Evolutionary conservation across 176 grass and related monocot genomes (phyloP).

Genomic region (Eremochloa ophiuroides): DNA sequence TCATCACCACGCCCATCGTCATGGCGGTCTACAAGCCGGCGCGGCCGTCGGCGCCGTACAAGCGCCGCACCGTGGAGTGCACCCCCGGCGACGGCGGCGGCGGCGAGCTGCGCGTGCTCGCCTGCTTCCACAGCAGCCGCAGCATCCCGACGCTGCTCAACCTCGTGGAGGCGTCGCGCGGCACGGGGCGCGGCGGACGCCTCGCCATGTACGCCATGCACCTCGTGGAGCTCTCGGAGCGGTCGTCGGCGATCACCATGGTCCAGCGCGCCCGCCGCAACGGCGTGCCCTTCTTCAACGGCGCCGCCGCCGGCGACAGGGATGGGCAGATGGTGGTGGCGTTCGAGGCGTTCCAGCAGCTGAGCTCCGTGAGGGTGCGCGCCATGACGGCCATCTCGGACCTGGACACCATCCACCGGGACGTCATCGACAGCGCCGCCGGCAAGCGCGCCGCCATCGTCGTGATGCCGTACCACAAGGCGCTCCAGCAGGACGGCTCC

Average conservation of each 20-base stretch:
- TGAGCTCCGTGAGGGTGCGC: constrained; percentile 56
- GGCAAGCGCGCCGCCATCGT: constrained; percentile 54
- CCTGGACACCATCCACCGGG: constrained; percentile 64
- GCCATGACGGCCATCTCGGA: constrained; percentile 81
- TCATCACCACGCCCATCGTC: constrained; percentile 72
- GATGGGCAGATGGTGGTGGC: constrained; percentile 58
- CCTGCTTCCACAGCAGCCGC: constrained; percentile 70
- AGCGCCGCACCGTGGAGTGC: constrained; percentile 50
- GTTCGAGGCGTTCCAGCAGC: constrained; percentile 75
- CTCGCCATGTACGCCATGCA: constrained; percentile 75
- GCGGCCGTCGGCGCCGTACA: constrained; percentile 44
- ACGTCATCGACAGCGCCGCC: constrained; percentile 56
- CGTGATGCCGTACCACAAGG: constrained; percentile 72
- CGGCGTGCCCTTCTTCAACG: constrained; percentile 64
- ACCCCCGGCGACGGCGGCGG: not conserved
- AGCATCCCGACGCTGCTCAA: constrained; percentile 71
- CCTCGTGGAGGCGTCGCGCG: constrained; percentile 65
- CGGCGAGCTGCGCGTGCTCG: constrained; percentile 62
- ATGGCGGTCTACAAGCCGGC: constrained; percentile 83
- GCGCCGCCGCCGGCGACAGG: not conserved
- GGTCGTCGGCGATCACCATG: constrained; percentile 67
- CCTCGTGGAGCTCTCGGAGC: constrained; percentile 73
- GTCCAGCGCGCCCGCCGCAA: constrained; percentile 59
- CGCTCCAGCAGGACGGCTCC: constrained; percentile 51
- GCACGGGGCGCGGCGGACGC: constrained; percentile 23